Evolutionary conservation across 352 stramenopile genomes (phyloP).

Genomic region (Globisporangium canariense): DNA sequence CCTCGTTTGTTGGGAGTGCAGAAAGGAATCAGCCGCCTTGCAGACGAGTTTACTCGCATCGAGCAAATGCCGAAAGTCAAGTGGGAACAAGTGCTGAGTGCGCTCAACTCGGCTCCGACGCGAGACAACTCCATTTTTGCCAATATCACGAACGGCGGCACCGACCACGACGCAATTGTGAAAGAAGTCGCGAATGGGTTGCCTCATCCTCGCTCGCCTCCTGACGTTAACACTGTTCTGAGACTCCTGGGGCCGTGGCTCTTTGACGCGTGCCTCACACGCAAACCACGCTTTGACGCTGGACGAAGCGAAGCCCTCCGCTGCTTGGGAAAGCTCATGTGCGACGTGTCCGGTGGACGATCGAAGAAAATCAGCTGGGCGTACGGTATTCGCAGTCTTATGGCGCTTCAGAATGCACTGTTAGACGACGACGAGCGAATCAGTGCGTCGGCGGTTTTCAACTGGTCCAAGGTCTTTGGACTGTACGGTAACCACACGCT

Average conservation of each 20-base stretch:
- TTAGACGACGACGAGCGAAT: slow-evolving; percentile 82
- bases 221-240: slow-evolving; percentile 83
- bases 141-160: slow-evolving; percentile 36
- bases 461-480: slow-evolving; percentile 81
- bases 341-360: slow-evolving; percentile 58
- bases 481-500: slow-evolving; percentile 83
- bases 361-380: slow-evolving; percentile 82
- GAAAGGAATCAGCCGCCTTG: slow-evolving; percentile 79
- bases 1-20: slow-evolving; percentile 10
- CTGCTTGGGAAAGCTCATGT: slow-evolving; percentile 75
- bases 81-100: slow-evolving; percentile 70
- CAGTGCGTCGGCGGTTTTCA: slow-evolving; percentile 73
- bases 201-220: slow-evolving; percentile 50
- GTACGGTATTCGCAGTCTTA: slow-evolving; percentile 79
- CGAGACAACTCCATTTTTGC: slow-evolving; percentile 43
- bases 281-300: slow-evolving; percentile 62
- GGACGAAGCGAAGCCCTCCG: slow-evolving; percentile 72
- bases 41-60: slow-evolving; percentile 69
- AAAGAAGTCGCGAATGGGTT: slow-evolving; percentile 23
- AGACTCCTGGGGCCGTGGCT: slow-evolving; percentile 78
- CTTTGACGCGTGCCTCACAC: slow-evolving; percentile 80
- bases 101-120: slow-evolving; percentile 47
- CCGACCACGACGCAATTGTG: slow-evolving; percentile 19
- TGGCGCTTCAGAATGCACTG: slow-evolving; percentile 74
- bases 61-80: slow-evolving; percentile 68